Percentiles rank a stretch among this genome's conserved stretches.
phyloP scores from a whole-genome alignment of 495 filamentous ascomycete genomes.

The Trichoderma parareesei region DNA sequence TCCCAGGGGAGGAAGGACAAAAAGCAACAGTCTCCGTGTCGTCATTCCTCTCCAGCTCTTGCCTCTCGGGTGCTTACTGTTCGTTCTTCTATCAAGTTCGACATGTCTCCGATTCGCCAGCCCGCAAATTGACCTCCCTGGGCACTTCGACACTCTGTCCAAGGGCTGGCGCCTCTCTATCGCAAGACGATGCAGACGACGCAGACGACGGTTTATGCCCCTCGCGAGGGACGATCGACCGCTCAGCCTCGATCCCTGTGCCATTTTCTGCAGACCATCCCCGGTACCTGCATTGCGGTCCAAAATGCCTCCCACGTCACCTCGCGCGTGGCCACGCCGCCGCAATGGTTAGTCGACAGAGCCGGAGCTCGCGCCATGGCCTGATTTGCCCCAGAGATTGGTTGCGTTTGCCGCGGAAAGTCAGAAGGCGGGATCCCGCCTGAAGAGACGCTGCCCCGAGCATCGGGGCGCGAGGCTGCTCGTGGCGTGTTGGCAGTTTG shows the following conservation, averaged over 20 bases:
- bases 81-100: too few relatives aligned
- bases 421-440: neutral
- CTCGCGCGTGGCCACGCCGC: slow-evolving; percentile 3
- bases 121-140: too few relatives aligned
- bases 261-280: slow-evolving; percentile 5
- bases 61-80: too few relatives aligned
- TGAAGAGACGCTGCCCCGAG: neutral
- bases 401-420: neutral
- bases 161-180: too few relatives aligned
- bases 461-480: neutral
- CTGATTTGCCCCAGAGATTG: neutral
- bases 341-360: neutral
- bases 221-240: neutral
- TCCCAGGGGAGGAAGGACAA: neutral
- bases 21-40: neutral
- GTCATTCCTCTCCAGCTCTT: too few relatives aligned
- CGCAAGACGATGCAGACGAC: too few relatives aligned
- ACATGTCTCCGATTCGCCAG: too few relatives aligned
- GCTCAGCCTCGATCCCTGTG: neutral
- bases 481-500: neutral
- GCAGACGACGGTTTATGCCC: too few relatives aligned
- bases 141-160: too few relatives aligned
- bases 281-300: slow-evolving; percentile 9
- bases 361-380: neutral
- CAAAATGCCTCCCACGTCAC: slow-evolving; percentile 10